Evolutionary conservation across 2,329 filamentous ascomycete species (phyloP), one percentile per base, ranked within the genome.

Genomic region (Acrocalymma vagum): DNA sequence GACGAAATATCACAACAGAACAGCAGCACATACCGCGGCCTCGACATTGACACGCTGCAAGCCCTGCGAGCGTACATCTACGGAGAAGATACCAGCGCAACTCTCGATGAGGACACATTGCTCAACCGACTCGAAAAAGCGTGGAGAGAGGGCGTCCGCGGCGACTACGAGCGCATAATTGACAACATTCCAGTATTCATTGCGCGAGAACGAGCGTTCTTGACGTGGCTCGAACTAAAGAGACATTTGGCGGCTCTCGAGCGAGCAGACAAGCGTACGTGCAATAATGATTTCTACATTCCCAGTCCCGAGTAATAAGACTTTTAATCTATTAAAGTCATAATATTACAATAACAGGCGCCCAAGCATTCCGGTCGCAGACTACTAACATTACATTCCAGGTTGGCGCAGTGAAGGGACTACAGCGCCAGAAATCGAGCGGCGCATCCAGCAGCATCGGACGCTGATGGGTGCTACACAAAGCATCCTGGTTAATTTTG

Each of bases 201-300:
- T 23, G 65, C 62, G 5, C 48, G 60, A 33, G 65, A 68, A 37
- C 56, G 63, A 17, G 63, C 62, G 6, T 60, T 68, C 28, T 40
- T 68, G 16, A 65, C 62, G 9, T 68, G 65, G 65, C 59, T 68
- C 25, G 65, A 68, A 33, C 49, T 68, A 10, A 60, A 57, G 37
- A 49, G 64, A 26, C 64, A 68, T 34, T 40, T 68, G 22, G 61
- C 63, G 38, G 64, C 65, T 23, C 59, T 68, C 22, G 55, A 63
- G 22, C 60, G 62, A 38, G 63, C 63, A 30, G 60, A 60, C 20
- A 54, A 56, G 45, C 56, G 64, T 68, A 60, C 14, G 64, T 58
- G 38, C 16, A 40, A 34, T 39, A 35, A 46, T 11, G 11, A 17
- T 11, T 17, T 8, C 6, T n/a, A n/a, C n/a, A n/a, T n/a, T n/a